phyloP scores from a whole-genome alignment of 2,329 filamentous ascomycete genomes.

The Hysterium pulicare region DNA sequence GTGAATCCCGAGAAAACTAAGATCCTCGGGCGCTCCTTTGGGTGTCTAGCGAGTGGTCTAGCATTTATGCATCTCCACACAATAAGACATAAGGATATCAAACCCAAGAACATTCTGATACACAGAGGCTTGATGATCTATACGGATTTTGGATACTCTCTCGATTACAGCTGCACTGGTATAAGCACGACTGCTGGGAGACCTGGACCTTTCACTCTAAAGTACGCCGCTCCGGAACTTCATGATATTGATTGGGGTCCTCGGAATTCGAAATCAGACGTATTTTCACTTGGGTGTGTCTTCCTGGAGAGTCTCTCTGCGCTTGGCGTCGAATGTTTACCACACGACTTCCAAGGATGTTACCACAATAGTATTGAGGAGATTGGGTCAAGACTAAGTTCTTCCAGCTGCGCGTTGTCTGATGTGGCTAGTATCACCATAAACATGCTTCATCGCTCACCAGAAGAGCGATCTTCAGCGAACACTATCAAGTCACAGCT shows the following conservation, averaged over 20 bases:
- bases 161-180: conserved; percentile 6
- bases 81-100: conserved; percentile 21
- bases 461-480: no score
- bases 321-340: no score
- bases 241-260: conserved; percentile 6
- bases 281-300: conserved; percentile 21
- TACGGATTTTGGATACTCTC: conserved; percentile 19
- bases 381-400: no score
- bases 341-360: no score
- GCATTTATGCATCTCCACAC: conserved; percentile 15
- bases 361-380: no score
- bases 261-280: conserved; percentile 16
- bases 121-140: conserved; percentile 14
- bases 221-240: conserved; percentile 19
- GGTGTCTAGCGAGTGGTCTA: conserved; percentile 14
- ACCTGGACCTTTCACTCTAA: conserved; percentile 6
- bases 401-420: no score
- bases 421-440: no score
- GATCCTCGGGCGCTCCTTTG: conserved; percentile 7
- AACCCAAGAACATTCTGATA: conserved; percentile 19
- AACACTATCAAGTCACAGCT: no score
- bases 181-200: conserved; percentile 14
- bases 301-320: conserved; percentile 13
- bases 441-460: no score
- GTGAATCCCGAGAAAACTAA: conserved; percentile 1